Percentiles rank a stretch among this genome's conserved stretches.
These are phyloP conservation scores for Anethum foeniculum DNA, from an alignment of 140 eudicot species.

Conservation along the genomic window DNA sequence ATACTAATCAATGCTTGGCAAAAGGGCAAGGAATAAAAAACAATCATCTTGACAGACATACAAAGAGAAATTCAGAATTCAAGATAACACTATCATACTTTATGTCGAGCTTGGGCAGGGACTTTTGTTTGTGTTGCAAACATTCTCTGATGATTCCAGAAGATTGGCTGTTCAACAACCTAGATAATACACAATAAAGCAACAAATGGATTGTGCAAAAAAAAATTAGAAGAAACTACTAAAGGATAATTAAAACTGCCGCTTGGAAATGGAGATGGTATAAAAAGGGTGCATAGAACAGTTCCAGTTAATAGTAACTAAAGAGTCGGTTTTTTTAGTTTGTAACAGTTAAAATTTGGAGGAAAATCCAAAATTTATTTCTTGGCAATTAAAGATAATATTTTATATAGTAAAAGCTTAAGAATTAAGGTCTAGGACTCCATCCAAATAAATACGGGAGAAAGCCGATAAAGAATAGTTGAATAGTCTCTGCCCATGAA, in stretches of 20 bases:
- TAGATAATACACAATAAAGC: slow-evolving; percentile 20
- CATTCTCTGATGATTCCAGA: slow-evolving; percentile 31
- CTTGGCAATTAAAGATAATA: neutral
- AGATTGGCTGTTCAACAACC: slow-evolving; percentile 39
- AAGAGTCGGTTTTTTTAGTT: neutral
- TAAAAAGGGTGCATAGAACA: neutral
- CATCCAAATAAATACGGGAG: neutral
- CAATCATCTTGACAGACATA: neutral
- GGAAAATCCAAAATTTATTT: neutral
- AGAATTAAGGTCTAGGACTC: neutral
- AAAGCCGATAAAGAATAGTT: neutral
- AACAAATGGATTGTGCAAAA: neutral
- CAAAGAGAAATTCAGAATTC: slow-evolving; percentile 12
- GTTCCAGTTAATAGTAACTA: neutral
- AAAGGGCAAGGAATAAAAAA: neutral
- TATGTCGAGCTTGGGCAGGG: slow-evolving; percentile 64
- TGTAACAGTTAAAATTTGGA: neutral
- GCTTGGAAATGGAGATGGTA: neutral
- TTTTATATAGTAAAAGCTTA: neutral
- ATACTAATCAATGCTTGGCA: neutral
- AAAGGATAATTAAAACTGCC: slow-evolving; percentile 3
- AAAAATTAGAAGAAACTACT: slow-evolving; percentile 1
- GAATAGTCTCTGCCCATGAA: no score
- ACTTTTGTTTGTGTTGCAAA: slow-evolving; percentile 50
- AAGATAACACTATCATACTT: slow-evolving; percentile 31